Percentiles rank a stretch among this genome's conserved stretches.
Evolutionary conservation across 2,329 filamentous ascomycete genomes (phyloP).

Genomic region (Diaporthe destruens): DNA sequence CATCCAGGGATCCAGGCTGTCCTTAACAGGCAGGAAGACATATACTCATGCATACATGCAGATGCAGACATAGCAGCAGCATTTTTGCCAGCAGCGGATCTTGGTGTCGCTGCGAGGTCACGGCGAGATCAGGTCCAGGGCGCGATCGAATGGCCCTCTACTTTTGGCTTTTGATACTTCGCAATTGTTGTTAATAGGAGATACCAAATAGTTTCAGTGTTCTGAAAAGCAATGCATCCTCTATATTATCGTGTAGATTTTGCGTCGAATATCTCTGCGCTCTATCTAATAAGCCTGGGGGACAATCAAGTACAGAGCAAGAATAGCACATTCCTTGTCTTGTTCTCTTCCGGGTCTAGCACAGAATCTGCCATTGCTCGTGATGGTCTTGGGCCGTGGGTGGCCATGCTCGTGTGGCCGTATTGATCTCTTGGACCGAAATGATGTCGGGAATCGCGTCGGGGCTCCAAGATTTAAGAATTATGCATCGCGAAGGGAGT

Average conservation of each 20-base stretch:
- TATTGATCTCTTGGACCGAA: constrained; percentile 24
- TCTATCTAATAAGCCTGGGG: neutral
- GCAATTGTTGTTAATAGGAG: constrained; percentile 22
- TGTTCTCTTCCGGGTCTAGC: neutral
- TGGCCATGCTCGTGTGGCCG: constrained; percentile 26
- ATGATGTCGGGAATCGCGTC: constrained; percentile 30
- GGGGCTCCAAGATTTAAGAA: constrained; percentile 32
- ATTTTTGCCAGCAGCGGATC: neutral
- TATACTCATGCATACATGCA: constrained; percentile 6
- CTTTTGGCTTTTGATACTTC: neutral
- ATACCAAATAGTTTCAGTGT: constrained; percentile 33
- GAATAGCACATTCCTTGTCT: too few species aligned
- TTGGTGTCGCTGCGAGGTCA: neutral
- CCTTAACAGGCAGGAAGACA: constrained; percentile 2
- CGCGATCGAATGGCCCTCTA: neutral
- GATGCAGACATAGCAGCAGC: neutral
- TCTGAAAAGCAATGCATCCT: neutral
- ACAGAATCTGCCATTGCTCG: constrained; percentile 22
- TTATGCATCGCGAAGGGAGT: constrained; percentile 23
- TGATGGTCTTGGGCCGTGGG: constrained; percentile 23
- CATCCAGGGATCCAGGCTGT: constrained; percentile 1
- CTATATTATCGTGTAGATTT: neutral
- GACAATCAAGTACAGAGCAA: neutral
- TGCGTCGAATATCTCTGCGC: neutral
- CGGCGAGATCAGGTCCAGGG: neutral